Conservation (phyloP, 352 stramenopile species). For the Pythium brachiatum region DNA sequence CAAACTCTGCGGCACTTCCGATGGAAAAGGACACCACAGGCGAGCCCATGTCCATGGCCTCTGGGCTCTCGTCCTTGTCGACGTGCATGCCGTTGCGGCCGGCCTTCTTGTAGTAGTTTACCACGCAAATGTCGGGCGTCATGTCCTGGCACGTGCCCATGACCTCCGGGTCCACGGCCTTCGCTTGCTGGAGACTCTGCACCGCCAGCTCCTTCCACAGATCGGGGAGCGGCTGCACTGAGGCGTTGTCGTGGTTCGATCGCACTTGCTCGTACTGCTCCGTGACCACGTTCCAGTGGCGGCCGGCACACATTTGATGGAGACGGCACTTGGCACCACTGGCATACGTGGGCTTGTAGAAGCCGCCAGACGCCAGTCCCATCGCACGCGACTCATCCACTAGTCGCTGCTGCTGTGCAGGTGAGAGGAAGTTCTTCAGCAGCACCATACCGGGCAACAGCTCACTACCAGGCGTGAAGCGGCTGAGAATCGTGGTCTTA, state of each 20-base stretch:
- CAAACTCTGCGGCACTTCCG: constrained; percentile 61
- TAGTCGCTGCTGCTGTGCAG: constrained; percentile 51
- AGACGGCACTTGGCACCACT: constrained; percentile 68
- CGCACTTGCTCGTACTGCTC: constrained; percentile 61
- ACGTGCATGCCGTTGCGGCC: constrained; percentile 73
- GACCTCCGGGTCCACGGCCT: constrained; percentile 35
- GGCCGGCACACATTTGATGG: constrained; percentile 72
- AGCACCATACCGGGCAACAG: constrained; percentile 66
- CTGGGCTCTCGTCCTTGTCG: constrained; percentile 66
- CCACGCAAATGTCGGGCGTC: constrained; percentile 60
- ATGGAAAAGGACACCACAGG: constrained; percentile 74
- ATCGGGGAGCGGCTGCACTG: constrained; percentile 31
- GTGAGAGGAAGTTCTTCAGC: constrained; percentile 50
- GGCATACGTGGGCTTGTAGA: constrained; percentile 69
- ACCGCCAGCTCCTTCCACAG: constrained; percentile 36
- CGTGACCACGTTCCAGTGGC: constrained; percentile 71
- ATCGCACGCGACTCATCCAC: constrained; percentile 49
- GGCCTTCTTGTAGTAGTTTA: constrained; percentile 79
- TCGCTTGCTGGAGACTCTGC: constrained; percentile 38
- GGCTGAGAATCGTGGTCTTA: constrained; percentile 1
- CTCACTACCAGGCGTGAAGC: constrained; percentile 17
- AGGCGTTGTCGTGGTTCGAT: constrained; percentile 50
- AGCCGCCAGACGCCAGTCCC: constrained; percentile 41
- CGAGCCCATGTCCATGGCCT: constrained; percentile 58
- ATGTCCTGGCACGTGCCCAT: constrained; percentile 47